Evolutionary conservation across 1,284 basidiomycete genomes (phyloP), one percentile per base, ranked within the genome.

Genomic region (Leccinum huronense): DNA sequence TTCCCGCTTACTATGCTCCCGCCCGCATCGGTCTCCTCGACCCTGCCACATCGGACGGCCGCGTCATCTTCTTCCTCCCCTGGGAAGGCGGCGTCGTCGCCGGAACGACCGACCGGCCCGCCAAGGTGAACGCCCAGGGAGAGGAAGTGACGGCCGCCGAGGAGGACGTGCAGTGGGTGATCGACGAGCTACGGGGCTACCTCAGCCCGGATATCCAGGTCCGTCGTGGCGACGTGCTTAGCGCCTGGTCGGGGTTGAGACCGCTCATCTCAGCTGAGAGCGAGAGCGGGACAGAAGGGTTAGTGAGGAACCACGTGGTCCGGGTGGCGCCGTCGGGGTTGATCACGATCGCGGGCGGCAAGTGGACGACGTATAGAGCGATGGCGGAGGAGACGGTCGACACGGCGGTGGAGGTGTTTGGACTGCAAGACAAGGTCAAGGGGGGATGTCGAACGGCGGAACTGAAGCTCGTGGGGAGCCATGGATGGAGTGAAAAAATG

Each of bases 51-150:
- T 95, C 93, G 0, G 97, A 99, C 71, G 97, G 97, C 1, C 90
- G 97, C 56, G 96, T 99, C 65, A 97, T 98, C 75, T 99, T 98
- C 85, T 98, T 98, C 86, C 85, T 99, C 23, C 97, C 97, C 0
- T 99, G 97, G 97, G 92, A 98, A 80, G 97, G 97, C 27, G 94
- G 93, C 79, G 96, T 95, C 58, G 97, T 99, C 67, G 97, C 97
- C 3, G 97, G 96, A 31, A 98, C 97, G 6, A 99, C 97, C 23
- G 97, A 99, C 77, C 86, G 92, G 0, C 91, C 94, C 1, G 88
- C 91, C 1, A 78, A 79, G 3, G 92, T 98, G 63, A 84, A 86
- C 61, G 84, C 65, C 1, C 66, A 72, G 14, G 70, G 69, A 9
- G 73, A 87, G 58, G 89, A 97, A 71, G 96, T 97, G 4, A 81